Base-by-base conservation (phyloP, 306 rosid genomes). In the Vicia villosa region DNA sequence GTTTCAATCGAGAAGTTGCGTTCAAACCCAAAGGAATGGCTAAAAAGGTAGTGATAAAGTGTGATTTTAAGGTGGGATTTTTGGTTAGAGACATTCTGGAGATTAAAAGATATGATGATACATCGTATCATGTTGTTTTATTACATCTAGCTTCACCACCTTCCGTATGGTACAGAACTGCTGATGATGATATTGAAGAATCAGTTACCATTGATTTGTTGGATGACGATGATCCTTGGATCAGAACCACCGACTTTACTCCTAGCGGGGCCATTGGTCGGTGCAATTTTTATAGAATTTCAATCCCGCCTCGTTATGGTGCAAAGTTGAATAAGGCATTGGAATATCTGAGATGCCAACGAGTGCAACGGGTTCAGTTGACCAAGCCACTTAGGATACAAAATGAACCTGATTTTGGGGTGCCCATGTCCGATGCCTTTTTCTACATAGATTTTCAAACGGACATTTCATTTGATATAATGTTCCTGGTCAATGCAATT, bases 201-300 rank as follows among this genome's bases (percentile, higher is more conserved):
- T 57, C 74, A 11, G 93, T 85, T 52, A 68, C 88, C 14, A 87
- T 69, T 78, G 86, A 89, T 79, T 61, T 87, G 74, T 65, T 91
- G 77, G 97, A 91, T 69, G 97, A 91, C 24, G 96, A 91, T 72
- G 97, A 91, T 85, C 96, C 97, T 11, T 91, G 97, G 97, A 87
- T 89, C 66, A 79, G 97, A 76, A 85, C 96, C 57, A 89, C 96
- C 1, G 97, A 91, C 83, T 89, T 91, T 79, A 91, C 94, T n/a
- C 80, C 78, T n/a, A 83, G 77, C 76, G 97, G 97, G 55, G 91
- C 97, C 24, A 66, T 91, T 52, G 96, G 96, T 69, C 91, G 94
- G 30, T 89, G 97, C 77, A 79, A 63, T 80, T 85, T 64, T 38
- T 91, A 89, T 68, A 82, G 73, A 72, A 77, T 91, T 63, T 85